phyloP scores from a whole-genome alignment of 352 stramenopile species.

The Pythium guiyangense region DNA sequence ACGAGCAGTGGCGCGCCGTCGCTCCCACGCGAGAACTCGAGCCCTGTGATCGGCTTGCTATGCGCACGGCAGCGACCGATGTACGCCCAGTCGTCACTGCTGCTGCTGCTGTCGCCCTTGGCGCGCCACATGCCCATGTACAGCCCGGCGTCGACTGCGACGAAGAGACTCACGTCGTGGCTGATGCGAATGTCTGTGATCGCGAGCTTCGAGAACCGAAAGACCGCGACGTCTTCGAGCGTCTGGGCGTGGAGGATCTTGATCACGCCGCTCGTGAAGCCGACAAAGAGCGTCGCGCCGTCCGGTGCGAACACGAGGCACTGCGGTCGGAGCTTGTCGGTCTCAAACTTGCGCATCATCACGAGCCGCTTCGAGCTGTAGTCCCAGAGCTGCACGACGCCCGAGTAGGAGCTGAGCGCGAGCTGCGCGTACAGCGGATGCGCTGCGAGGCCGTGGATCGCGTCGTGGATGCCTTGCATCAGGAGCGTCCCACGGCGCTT shows the following conservation, averaged over 20 bases:
- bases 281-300: conserved; percentile 78
- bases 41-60: conserved; percentile 75
- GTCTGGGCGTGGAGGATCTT: conserved; percentile 77
- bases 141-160: conserved; percentile 65
- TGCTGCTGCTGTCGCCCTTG: conserved; percentile 24
- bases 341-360: conserved; percentile 77
- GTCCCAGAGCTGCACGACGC: conserved; percentile 90
- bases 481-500: conserved; percentile 86
- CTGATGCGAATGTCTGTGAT: conserved; percentile 83
- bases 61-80: conserved; percentile 77
- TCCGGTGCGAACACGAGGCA: conserved; percentile 77
- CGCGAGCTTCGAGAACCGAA: conserved; percentile 58
- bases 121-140: conserved; percentile 77
- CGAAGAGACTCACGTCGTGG: conserved; percentile 65
- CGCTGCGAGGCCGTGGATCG: conserved; percentile 73
- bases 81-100: conserved; percentile 72
- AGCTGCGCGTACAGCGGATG: conserved; percentile 76
- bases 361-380: conserved; percentile 79
- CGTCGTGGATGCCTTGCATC: conserved; percentile 88
- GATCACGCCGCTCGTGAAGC: conserved; percentile 83
- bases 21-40: conserved; percentile 81
- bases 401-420: conserved; percentile 76
- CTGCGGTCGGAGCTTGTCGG: conserved; percentile 61
- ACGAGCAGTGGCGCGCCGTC: conserved; percentile 80
- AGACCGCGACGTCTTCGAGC: conserved; percentile 73